phyloP scores from a whole-genome alignment of 805 yeast genomes.

The Myxozyma sirexii region DNA sequence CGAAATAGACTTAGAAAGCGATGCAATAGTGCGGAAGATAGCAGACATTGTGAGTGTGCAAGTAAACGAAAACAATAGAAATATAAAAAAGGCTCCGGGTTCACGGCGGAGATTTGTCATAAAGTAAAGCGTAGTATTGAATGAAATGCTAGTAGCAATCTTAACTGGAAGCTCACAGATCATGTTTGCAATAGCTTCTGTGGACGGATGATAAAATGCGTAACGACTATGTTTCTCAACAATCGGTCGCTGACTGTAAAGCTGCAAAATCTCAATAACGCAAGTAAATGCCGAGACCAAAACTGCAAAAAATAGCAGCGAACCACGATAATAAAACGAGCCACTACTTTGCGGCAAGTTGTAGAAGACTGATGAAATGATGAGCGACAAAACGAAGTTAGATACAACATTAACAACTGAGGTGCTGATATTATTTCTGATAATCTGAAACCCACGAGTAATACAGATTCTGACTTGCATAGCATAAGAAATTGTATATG shows the following conservation, averaged over 20 bases:
- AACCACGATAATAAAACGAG: slow-evolving; percentile 67
- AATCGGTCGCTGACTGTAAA: slow-evolving; percentile 56
- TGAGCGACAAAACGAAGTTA: slow-evolving; percentile 56
- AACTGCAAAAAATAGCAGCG: slow-evolving; percentile 53
- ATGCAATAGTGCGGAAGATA: slow-evolving; percentile 59
- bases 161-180: slow-evolving; percentile 67
- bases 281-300: slow-evolving; percentile 52
- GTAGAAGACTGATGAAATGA: slow-evolving; percentile 65
- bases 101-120: slow-evolving; percentile 53
- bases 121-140: slow-evolving; percentile 58
- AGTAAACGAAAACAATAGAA: slow-evolving; percentile 50
- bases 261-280: slow-evolving; percentile 49
- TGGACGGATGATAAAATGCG: slow-evolving; percentile 71
- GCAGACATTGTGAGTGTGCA: slow-evolving; percentile 53
- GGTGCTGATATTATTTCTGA: slow-evolving; percentile 59
- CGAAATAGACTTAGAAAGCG: slow-evolving; percentile 53
- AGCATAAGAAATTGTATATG: slow-evolving; percentile 49
- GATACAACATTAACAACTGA: slow-evolving; percentile 52
- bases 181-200: slow-evolving; percentile 67
- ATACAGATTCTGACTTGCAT: slow-evolving; percentile 50
- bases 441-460: slow-evolving; percentile 47
- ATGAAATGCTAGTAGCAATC: slow-evolving; percentile 49
- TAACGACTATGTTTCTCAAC: slow-evolving; percentile 71
- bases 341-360: slow-evolving; percentile 53
- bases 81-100: slow-evolving; percentile 60